Conservation (phyloP, 2,329 filamentous ascomycete species). For the Pseudocercospora musae region DNA sequence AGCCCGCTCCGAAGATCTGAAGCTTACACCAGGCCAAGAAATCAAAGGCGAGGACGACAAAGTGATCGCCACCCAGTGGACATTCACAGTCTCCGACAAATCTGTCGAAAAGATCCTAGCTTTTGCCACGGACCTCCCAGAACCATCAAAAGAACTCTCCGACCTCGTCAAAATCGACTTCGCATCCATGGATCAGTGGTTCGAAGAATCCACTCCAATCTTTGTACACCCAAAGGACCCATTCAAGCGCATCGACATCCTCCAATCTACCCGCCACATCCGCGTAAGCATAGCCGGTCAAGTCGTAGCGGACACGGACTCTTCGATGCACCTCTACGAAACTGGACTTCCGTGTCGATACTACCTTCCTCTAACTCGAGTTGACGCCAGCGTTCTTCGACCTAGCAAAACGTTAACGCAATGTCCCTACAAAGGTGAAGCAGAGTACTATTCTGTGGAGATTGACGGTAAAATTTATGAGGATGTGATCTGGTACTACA, state of each 20-base stretch:
- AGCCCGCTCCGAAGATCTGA: slow-evolving; percentile 12
- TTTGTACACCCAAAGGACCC: slow-evolving; percentile 65
- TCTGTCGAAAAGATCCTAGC: slow-evolving; percentile 21
- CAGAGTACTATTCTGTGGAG: slow-evolving; percentile 59
- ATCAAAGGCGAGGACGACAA: slow-evolving; percentile 19
- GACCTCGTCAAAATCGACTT: slow-evolving; percentile 31
- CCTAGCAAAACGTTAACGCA: slow-evolving; percentile 53
- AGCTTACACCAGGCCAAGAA: slow-evolving; percentile 22
- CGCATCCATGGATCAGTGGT: slow-evolving; percentile 43
- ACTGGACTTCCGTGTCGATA: slow-evolving; percentile 58
- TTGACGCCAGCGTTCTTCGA: slow-evolving; percentile 47
- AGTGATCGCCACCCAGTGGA: slow-evolving; percentile 26
- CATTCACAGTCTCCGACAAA: slow-evolving; percentile 21
- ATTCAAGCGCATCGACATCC: slow-evolving; percentile 61
- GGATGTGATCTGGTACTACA: slow-evolving; percentile 63
- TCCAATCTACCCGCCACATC: slow-evolving; percentile 54
- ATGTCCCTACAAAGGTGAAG: slow-evolving; percentile 67
- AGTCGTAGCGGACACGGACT: slow-evolving; percentile 47
- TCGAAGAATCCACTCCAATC: slow-evolving; percentile 59
- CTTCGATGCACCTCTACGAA: slow-evolving; percentile 56
- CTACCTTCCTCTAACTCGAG: slow-evolving; percentile 55
- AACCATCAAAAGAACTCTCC: slow-evolving; percentile 13
- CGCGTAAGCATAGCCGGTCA: slow-evolving; percentile 49
- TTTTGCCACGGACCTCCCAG: slow-evolving; percentile 20
- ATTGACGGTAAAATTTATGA: slow-evolving; percentile 41